Percentiles rank a stretch among this genome's conserved stretches.
Evolutionary conservation across 2,329 filamentous ascomycete species (phyloP).

Genomic region (Tolypocladium cylindrosporum): DNA sequence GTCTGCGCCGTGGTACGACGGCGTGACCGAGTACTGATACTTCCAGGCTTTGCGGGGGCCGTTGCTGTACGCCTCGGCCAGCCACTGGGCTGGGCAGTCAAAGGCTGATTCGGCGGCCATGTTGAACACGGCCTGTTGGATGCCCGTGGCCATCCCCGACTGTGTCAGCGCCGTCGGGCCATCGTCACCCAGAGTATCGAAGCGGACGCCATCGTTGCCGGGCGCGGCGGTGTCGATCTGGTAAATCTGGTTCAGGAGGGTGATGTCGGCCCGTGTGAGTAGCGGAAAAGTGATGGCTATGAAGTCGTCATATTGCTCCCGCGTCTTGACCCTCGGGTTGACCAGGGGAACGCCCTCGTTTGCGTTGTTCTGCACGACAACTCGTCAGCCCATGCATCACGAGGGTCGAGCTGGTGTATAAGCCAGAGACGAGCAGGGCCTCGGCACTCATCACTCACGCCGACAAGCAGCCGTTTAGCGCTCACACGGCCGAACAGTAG

Average conservation of each 20-base stretch:
- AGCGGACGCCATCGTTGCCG: conserved; percentile 15
- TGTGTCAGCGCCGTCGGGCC: conserved; percentile 38
- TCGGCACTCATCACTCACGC: conserved; percentile 7
- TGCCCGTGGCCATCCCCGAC: conserved; percentile 36
- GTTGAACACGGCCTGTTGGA: conserved; percentile 43
- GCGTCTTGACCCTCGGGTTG: conserved; percentile 21
- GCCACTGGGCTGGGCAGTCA: conserved; percentile 46
- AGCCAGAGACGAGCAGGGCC: too few relatives aligned
- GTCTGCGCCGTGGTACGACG: conserved; percentile 28
- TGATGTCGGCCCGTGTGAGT: conserved; percentile 19
- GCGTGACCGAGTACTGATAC: conserved; percentile 37
- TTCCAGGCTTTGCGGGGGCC: conserved; percentile 26
- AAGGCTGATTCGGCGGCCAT: conserved; percentile 46
- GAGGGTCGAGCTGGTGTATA: not conserved
- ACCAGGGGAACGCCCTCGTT: conserved; percentile 28
- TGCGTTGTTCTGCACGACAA: conserved; percentile 18
- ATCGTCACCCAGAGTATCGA: conserved; percentile 24
- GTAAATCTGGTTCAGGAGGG: conserved; percentile 21
- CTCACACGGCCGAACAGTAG: conserved; percentile 18
- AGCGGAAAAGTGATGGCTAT: conserved; percentile 22
- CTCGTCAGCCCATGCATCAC: not conserved
- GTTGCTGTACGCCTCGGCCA: conserved; percentile 34
- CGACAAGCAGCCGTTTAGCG: conserved; percentile 20
- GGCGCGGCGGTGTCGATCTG: conserved; percentile 10
- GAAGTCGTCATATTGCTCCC: conserved; percentile 18